These are phyloP conservation scores for Talaromyces funiculosus DNA, from an alignment of 2,329 filamentous ascomycete species.

Conservation along the genomic window DNA sequence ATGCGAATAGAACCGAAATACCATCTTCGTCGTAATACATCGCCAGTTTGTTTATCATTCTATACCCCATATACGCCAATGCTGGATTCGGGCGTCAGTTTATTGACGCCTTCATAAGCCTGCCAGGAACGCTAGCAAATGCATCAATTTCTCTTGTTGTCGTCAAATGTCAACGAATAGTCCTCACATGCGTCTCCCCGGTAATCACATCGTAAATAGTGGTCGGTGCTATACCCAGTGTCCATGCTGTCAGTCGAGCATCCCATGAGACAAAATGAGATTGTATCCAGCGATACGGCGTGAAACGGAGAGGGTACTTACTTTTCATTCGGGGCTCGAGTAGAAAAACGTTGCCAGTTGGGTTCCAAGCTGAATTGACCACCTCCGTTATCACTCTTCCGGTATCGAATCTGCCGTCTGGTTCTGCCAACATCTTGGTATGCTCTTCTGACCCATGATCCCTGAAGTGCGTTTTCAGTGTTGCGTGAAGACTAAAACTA, in stretches of 20 bases:
- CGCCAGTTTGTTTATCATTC: not conserved
- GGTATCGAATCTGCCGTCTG: slow-evolving; percentile 12
- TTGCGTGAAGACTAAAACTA: slow-evolving; percentile 13
- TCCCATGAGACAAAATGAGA: not conserved
- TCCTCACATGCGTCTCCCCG: slow-evolving; percentile 8
- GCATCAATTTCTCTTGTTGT: not conserved
- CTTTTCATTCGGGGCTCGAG: not conserved
- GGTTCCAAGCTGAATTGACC: slow-evolving; percentile 7
- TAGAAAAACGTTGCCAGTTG: not conserved
- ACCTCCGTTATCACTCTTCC: slow-evolving; percentile 10
- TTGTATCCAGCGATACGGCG: not conserved
- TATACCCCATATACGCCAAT: not conserved
- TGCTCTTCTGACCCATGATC: slow-evolving; percentile 7
- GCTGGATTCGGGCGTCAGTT: not conserved
- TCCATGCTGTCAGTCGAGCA: not conserved
- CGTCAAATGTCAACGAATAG: not conserved
- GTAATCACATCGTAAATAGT: slow-evolving; percentile 13
- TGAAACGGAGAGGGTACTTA: not conserved
- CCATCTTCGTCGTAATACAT: not conserved
- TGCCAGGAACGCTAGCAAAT: not conserved
- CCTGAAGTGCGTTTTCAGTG: slow-evolving; percentile 10
- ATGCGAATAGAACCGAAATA: not conserved
- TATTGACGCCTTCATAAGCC: not conserved
- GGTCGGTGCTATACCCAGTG: not conserved
- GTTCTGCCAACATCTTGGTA: slow-evolving; percentile 7